Percentiles rank a stretch among this genome's conserved stretches.
Conservation (phyloP, 164 flowering plant species). For the Amborella trichopoda region DNA sequence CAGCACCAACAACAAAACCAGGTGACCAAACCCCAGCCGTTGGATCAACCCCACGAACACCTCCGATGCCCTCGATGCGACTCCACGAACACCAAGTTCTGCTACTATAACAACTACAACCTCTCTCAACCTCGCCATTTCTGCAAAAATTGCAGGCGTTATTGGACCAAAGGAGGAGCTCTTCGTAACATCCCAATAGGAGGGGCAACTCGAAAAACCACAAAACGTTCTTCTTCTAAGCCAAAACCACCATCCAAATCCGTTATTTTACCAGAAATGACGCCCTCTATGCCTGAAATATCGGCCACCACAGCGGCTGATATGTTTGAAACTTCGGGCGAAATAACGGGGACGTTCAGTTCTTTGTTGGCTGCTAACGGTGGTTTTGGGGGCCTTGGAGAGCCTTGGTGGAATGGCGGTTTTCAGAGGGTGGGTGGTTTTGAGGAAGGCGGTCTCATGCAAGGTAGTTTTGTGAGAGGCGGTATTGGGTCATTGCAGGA, state of each 20-base stretch:
- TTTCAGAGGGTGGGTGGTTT: too few species aligned
- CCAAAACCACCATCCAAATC: conserved; percentile 9
- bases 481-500: too few species aligned
- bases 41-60: conserved; percentile 33
- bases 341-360: conserved; percentile 22
- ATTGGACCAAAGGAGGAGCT: conserved; percentile 98
- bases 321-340: conserved; percentile 24
- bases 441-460: too few species aligned
- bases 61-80: conserved; percentile 94
- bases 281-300: conserved; percentile 2
- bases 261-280: conserved; percentile 4
- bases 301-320: conserved; percentile 12
- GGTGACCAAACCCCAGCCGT: conserved; percentile 37
- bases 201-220: conserved; percentile 93
- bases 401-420: too few species aligned
- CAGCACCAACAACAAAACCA: too few species aligned
- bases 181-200: conserved; percentile 90
- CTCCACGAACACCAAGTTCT: conserved; percentile 81
- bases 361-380: conserved; percentile 27
- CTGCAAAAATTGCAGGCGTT: conserved; percentile 87
- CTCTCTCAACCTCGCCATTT: conserved; percentile 92
- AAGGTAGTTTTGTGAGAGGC: too few species aligned
- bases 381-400: conserved; percentile 25
- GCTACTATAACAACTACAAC: conserved; percentile 98
- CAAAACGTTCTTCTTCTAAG: conserved; percentile 14